Evolutionary conservation across 306 rosid genomes (phyloP).

Genomic region (Cucurbita moschata): DNA sequence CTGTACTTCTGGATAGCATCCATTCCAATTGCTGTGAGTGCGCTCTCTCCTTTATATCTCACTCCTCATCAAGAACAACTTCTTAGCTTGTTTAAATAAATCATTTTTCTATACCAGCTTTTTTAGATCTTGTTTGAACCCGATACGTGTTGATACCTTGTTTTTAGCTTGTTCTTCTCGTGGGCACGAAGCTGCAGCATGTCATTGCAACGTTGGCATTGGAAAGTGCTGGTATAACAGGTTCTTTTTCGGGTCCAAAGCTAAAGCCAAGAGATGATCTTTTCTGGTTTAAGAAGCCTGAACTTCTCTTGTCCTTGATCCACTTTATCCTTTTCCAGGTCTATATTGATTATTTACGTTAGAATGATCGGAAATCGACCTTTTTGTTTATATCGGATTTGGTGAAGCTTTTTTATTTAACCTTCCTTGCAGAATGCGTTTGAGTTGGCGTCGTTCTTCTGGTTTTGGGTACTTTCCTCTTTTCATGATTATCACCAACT

Average conservation of each 20-base stretch:
- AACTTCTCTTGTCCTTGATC: conserved; percentile 68
- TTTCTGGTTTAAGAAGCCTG: conserved; percentile 96
- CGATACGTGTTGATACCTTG: not conserved
- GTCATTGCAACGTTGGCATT: conserved; percentile 79
- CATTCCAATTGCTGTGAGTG: conserved; percentile 66
- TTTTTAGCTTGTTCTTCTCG: conserved; percentile 68
- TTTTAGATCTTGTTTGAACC: not conserved
- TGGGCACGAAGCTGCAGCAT: conserved; percentile 88
- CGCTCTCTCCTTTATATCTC: not conserved
- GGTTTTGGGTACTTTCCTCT: conserved; percentile 77
- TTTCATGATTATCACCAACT: not conserved
- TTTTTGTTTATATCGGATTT: conserved; percentile 5
- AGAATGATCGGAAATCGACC: not conserved
- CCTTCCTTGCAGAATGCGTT: conserved; percentile 68
- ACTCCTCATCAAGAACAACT: too few species aligned
- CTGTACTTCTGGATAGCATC: conserved; percentile 96
- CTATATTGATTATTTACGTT: not conserved
- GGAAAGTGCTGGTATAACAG: conserved; percentile 68
- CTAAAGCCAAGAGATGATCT: conserved; percentile 91
- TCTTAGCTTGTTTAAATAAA: not conserved
- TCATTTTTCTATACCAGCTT: not conserved
- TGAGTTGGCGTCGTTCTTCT: conserved; percentile 92
- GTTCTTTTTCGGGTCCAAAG: conserved; percentile 35
- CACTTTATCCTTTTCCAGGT: conserved; percentile 97
- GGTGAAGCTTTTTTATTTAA: not conserved